Evolutionary conservation across 768 basidiomycete species (phyloP).

Genomic region (Tulasnella calospora): DNA sequence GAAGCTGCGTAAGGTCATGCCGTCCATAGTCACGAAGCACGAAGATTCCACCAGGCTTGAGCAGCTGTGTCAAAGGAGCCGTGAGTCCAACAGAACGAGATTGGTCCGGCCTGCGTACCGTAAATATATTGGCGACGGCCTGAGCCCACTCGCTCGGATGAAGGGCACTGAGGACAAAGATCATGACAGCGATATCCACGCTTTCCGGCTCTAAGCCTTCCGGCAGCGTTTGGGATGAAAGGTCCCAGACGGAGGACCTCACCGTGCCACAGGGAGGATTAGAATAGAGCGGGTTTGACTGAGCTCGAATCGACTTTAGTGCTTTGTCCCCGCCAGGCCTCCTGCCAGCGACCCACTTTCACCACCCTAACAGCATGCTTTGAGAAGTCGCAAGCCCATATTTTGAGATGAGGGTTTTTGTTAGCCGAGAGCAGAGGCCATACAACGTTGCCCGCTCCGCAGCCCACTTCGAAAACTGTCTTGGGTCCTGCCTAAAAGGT

Average conservation of each 20-base stretch:
- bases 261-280: constrained; percentile 66
- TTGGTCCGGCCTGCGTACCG: constrained; percentile 41
- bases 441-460: constrained; percentile 92
- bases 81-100: not conserved
- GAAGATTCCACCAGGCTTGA: constrained; percentile 83
- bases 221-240: constrained; percentile 63
- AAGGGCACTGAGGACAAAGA: constrained; percentile 90
- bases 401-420: constrained; percentile 62
- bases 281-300: constrained; percentile 70
- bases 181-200: constrained; percentile 86
- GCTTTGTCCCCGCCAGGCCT: not conserved
- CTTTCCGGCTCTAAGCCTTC: constrained; percentile 55
- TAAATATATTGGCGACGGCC: constrained; percentile 75
- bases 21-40: constrained; percentile 93
- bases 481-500: constrained; percentile 65
- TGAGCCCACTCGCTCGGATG: constrained; percentile 88
- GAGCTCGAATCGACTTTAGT: constrained; percentile 17
- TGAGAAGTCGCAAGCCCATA: constrained; percentile 81
- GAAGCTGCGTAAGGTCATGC: constrained; percentile 87
- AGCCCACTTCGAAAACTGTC: constrained; percentile 83
- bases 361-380: constrained; percentile 83
- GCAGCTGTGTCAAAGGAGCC: constrained; percentile 49
- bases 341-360: constrained; percentile 49
- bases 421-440: constrained; percentile 85
- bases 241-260: constrained; percentile 83